Base-by-base conservation (phyloP, 2,329 filamentous ascomycete species). In the Hymenoscyphus fraxineus region DNA sequence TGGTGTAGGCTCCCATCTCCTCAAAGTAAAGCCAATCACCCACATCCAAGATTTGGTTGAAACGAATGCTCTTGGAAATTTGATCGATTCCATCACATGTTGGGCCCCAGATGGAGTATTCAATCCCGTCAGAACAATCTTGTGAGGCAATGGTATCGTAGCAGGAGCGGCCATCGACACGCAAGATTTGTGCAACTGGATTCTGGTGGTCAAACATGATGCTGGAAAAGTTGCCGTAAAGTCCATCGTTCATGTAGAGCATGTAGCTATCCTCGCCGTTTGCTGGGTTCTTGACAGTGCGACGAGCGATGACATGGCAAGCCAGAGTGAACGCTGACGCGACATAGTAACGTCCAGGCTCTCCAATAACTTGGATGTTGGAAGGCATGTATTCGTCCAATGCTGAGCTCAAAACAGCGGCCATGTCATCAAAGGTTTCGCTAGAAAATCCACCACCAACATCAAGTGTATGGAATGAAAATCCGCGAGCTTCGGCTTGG, bases 181-280 rank as follows among this genome's bases (percentile, higher is more conserved):
- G 88, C 62, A 99, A 82, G 65, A 98, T 85, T 78, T 90, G 91
- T 63, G 94, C 92, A 57, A 90, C 80, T 0, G 95, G 95, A 73
- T 96, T 86, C 83, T 99, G 95, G 79, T 98, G 95, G 75, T 98
- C 95, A 77, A 97, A 99, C 82, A 98, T 97, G 83, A 98, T 98
- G 86, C 93, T 96, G 70, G 92, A 96, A 76, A 99, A 98, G 81
- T 98, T 98, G 74, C 95, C 95, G 75, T 99, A 99, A 62, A 98
- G 89, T 35, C 95, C 95, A 72, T 99, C 95, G 76, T 99, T 99
- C 77, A 98, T 82, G 77, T 99, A 99, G 58, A 97, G 81, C 95
- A 98, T 99, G 83, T 96, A 97, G 70, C 88, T 91, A 67, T 87
- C 88, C 67, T 84, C 82, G 60, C 82, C 82, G 12, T 84, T 82